Evolutionary conservation across 352 stramenopile genomes (phyloP).

Genomic region (Phytophthora pseudosyringae): DNA sequence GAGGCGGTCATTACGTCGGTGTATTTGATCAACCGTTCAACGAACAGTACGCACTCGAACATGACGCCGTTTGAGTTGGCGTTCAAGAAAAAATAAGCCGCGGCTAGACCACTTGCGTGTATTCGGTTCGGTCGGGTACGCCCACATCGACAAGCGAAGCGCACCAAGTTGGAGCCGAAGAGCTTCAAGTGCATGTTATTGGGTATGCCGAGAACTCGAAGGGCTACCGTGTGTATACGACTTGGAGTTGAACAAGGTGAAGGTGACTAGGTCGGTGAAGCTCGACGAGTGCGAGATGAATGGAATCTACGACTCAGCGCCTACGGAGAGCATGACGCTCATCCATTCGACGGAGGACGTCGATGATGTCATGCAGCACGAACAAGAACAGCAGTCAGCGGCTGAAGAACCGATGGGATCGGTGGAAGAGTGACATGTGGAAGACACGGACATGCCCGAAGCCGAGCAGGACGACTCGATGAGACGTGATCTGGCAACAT

Average conservation of each 20-base stretch:
- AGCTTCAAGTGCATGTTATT: no score
- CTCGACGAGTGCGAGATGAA: conserved; percentile 24
- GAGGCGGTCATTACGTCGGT: conserved; percentile 34
- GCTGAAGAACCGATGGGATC: background rate
- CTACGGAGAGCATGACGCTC: background rate
- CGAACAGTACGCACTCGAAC: conserved; percentile 6
- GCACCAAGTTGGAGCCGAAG: no score
- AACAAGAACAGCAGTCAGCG: conserved; percentile 1
- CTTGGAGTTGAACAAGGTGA: conserved; percentile 18
- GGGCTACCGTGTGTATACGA: conserved; percentile 25
- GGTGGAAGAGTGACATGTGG: background rate
- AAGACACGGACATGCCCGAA: conserved; percentile 10
- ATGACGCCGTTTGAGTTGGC: conserved; percentile 21
- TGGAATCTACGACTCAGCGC: conserved; percentile 13
- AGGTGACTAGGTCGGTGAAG: conserved; percentile 20
- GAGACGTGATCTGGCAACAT: conserved; percentile 2
- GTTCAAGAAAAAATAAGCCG: no score
- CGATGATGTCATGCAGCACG: conserved; percentile 2
- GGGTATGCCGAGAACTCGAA: conserved; percentile 26
- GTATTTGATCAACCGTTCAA: conserved; percentile 31
- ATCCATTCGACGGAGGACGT: conserved; percentile 6
- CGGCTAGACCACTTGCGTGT: no score
- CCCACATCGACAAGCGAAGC: no score
- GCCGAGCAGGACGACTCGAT: background rate
- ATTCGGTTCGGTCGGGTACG: no score